phyloP scores from a whole-genome alignment of 164 flowering plant species.

The Cinnamomum micranthum region DNA sequence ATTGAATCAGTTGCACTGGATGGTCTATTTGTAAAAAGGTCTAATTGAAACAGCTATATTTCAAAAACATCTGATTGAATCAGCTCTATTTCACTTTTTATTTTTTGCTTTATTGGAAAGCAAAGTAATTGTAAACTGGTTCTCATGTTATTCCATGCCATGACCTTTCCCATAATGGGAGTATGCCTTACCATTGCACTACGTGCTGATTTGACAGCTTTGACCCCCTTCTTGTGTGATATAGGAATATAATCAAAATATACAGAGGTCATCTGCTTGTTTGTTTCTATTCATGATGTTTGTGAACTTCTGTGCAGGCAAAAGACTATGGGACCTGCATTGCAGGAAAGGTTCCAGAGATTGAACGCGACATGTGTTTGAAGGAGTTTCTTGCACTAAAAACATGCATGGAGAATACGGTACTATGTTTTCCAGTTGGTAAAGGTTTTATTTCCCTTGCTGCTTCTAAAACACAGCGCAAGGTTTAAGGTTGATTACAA shows the following conservation, averaged over 20 bases:
- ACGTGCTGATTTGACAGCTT: too few species aligned
- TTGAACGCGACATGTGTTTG: slow-evolving; percentile 87
- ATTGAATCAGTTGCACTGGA: too few species aligned
- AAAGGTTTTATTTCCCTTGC: slow-evolving; percentile 1
- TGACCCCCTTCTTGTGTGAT: too few species aligned
- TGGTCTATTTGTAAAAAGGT: too few species aligned
- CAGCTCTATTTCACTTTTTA: too few species aligned
- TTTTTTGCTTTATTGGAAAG: background rate
- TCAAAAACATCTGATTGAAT: too few species aligned
- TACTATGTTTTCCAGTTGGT: slow-evolving; percentile 23
- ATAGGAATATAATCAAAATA: too few species aligned
- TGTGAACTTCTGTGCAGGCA: slow-evolving; percentile 38
- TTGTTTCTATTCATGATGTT: background rate
- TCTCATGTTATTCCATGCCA: background rate
- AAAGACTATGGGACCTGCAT: slow-evolving; percentile 85
- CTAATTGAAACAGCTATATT: too few species aligned
- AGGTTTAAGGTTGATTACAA: too few species aligned
- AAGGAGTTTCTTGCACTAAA: slow-evolving; percentile 78
- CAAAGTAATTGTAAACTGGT: background rate
- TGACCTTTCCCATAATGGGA: background rate
- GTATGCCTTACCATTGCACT: too few species aligned
- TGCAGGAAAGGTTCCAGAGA: slow-evolving; percentile 76
- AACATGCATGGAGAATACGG: slow-evolving; percentile 83
- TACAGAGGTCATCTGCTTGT: background rate
- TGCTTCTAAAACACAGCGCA: slow-evolving; percentile 6